Conservation (phyloP, 768 basidiomycete genomes). For the Lactifluus piperatus region DNA sequence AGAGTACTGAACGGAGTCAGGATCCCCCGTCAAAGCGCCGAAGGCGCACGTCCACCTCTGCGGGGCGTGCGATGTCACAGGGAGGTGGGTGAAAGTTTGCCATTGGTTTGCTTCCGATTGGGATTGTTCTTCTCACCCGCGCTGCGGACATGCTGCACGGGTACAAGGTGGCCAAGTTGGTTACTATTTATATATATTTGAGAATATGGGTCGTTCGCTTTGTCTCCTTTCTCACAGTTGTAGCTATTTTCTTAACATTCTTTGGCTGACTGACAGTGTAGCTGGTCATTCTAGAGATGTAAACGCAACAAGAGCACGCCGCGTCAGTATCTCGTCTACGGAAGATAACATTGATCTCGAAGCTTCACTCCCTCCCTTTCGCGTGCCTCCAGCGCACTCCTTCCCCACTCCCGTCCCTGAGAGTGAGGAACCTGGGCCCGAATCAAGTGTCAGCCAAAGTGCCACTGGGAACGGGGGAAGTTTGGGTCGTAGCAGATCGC, state of each 20-base stretch:
- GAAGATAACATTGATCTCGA: slow-evolving; percentile 23
- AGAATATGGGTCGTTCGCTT: neutral
- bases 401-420: slow-evolving; percentile 17
- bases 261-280: slow-evolving; percentile 1
- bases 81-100: slow-evolving; percentile 6
- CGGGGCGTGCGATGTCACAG: slow-evolving; percentile 6
- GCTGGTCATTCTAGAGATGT: slow-evolving; percentile 21
- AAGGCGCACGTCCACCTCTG: slow-evolving; percentile 25
- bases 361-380: slow-evolving; percentile 23
- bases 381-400: slow-evolving; percentile 1
- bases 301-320: slow-evolving; percentile 4
- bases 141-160: neutral
- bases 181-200: neutral
- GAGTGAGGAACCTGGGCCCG: slow-evolving; percentile 8
- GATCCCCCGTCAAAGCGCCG: slow-evolving; percentile 27
- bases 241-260: neutral
- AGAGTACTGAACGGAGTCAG: slow-evolving; percentile 23
- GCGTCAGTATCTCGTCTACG: slow-evolving; percentile 20
- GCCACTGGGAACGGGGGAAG: neutral
- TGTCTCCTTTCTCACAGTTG: neutral
- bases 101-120: neutral
- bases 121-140: neutral
- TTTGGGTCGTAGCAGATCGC: slow-evolving; percentile 16
- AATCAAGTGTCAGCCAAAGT: neutral
- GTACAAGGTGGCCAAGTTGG: neutral